These are phyloP conservation scores for Hypomyces rosellus DNA, from an alignment of 2,329 filamentous ascomycete species.

Conservation along the genomic window DNA sequence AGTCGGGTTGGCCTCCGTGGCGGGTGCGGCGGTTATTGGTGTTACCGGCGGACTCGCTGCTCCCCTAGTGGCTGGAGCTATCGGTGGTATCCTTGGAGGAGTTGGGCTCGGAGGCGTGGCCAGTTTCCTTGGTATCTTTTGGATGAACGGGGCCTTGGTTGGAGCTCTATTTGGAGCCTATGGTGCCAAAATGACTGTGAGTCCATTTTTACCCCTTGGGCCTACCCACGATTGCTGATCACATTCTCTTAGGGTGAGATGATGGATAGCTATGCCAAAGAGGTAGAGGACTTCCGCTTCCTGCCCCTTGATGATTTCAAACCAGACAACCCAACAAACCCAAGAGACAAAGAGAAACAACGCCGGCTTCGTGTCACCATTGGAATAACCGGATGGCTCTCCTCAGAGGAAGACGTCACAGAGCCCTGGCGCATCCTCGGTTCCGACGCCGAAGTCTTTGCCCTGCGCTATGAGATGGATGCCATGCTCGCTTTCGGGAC, in stretches of 20 bases:
- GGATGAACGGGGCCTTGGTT: conserved; percentile 78
- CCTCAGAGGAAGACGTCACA: conserved; percentile 65
- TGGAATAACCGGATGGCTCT: conserved; percentile 82
- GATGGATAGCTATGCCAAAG: conserved; percentile 80
- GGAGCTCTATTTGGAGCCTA: conserved; percentile 86
- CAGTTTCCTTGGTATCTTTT: conserved; percentile 78
- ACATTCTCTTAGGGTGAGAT: conserved; percentile 54
- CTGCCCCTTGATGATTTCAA: conserved; percentile 58
- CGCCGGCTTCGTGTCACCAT: conserved; percentile 71
- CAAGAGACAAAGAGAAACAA: conserved; percentile 18
- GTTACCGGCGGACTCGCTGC: conserved; percentile 88
- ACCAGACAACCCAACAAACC: conserved; percentile 10
- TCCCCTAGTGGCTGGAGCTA: conserved; percentile 76
- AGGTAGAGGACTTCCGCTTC: conserved; percentile 78
- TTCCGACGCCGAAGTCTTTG: conserved; percentile 71
- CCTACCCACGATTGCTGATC: not conserved
- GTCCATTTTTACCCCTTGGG: conserved; percentile 10
- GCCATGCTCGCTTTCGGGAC: conserved; percentile 70
- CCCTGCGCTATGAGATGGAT: conserved; percentile 75
- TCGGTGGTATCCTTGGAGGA: conserved; percentile 79
- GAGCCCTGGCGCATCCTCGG: conserved; percentile 74
- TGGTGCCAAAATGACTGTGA: conserved; percentile 64
- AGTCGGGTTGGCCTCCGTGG: conserved; percentile 80
- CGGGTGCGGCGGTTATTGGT: conserved; percentile 84
- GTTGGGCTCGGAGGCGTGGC: conserved; percentile 80